phyloP scores from a whole-genome alignment of 163 green algal genomes.

The Chlamydomonas reinhardtii region DNA sequence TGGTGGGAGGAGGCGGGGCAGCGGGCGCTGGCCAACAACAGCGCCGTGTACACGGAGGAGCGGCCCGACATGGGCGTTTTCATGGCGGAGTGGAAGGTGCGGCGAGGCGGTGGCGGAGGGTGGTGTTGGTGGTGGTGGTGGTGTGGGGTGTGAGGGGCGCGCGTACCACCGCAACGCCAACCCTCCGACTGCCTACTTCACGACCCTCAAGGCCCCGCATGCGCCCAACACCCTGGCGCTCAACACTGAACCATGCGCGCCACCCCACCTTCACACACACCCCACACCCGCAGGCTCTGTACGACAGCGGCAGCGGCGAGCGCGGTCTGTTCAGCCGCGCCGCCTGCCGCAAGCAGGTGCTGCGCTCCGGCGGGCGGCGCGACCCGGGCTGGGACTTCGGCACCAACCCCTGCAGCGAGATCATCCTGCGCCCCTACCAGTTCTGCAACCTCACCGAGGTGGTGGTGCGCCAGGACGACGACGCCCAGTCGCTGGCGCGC shows the following conservation, averaged over 20 bases:
- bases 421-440: constrained; percentile 68
- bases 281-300: constrained; percentile 50
- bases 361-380: constrained; percentile 32
- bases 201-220: no score
- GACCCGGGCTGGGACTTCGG: constrained; percentile 50
- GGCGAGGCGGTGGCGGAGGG: not conserved
- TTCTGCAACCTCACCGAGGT: constrained; percentile 72
- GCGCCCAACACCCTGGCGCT: no score
- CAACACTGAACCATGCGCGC: no score
- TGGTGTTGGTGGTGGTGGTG: not conserved
- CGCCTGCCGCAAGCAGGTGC: constrained; percentile 47
- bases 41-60: constrained; percentile 55
- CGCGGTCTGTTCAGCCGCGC: constrained; percentile 64
- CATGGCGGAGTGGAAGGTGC: constrained; percentile 58
- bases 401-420: constrained; percentile 71
- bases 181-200: no score
- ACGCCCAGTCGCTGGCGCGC: constrained; percentile 39
- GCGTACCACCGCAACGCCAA: no score
- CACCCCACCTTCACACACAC: no score
- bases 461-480: constrained; percentile 55
- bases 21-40: constrained; percentile 67
- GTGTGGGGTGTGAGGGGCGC: no score
- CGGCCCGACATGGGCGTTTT: constrained; percentile 51
- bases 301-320: constrained; percentile 63
- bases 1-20: constrained; percentile 64